Conservation (phyloP, 805 yeast genomes). For the Starmera amethionina region DNA sequence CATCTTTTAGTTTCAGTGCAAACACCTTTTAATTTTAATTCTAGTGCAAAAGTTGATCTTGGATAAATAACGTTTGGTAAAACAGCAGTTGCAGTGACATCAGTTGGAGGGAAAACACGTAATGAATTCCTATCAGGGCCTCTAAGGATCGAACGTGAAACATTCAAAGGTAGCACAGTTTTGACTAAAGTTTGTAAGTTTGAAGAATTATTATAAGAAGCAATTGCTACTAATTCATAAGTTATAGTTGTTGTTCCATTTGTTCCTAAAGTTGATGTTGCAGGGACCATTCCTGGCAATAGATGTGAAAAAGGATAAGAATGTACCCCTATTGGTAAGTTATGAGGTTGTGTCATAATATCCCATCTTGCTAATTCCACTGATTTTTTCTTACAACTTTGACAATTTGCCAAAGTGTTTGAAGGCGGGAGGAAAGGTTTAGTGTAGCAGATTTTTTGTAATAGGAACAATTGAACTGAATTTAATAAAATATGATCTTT, state of each 20-base stretch:
- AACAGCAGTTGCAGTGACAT: slow-evolving; percentile 76
- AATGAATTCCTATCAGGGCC: slow-evolving; percentile 82
- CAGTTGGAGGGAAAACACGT: slow-evolving; percentile 93
- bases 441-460: slow-evolving; percentile 61
- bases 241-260: slow-evolving; percentile 41
- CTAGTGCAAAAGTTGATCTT: slow-evolving; percentile 75
- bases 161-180: slow-evolving; percentile 52
- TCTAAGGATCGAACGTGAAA: slow-evolving; percentile 67
- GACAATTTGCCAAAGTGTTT: slow-evolving; percentile 39
- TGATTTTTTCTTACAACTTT: slow-evolving; percentile 42
- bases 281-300: slow-evolving; percentile 81
- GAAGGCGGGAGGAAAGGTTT: slow-evolving; percentile 58
- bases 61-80: slow-evolving; percentile 88
- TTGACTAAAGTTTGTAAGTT: slow-evolving; percentile 27
- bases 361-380: slow-evolving; percentile 84
- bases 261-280: slow-evolving; percentile 54
- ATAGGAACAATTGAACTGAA: slow-evolving; percentile 51
- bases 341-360: slow-evolving; percentile 48
- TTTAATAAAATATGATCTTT: slow-evolving; percentile 40
- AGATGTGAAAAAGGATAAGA: slow-evolving; percentile 89
- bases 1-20: slow-evolving; percentile 55
- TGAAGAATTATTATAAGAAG: slow-evolving; percentile 28
- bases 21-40: slow-evolving; percentile 70
- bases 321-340: slow-evolving; percentile 61
- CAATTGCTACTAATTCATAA: slow-evolving; percentile 67